A percentile compares a stretch with the other conserved stretches of the same genome.
Conservation (phyloP, 1,284 basidiomycete genomes). For the Ceratobasidium papillatum region DNA sequence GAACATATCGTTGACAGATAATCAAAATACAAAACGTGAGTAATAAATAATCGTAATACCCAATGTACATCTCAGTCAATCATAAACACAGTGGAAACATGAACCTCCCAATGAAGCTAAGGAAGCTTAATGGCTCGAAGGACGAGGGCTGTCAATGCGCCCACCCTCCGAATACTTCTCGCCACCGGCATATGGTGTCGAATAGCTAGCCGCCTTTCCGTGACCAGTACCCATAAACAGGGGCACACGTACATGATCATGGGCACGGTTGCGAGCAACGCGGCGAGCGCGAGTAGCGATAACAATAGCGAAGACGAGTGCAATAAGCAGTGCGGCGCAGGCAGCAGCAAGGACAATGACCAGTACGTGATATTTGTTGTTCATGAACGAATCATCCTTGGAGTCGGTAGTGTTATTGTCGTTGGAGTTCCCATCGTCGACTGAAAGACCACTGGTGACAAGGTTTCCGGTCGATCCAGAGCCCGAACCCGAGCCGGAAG, state of each 20-base stretch:
- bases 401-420: not conserved
- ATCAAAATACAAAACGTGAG: not conserved
- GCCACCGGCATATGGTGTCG: not conserved
- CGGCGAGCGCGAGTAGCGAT: conserved; percentile 30
- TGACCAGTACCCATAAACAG: conserved; percentile 22
- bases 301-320: conserved; percentile 29
- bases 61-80: not conserved
- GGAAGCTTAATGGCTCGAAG: conserved; percentile 5
- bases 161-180: conserved; percentile 34
- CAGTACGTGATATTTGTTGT: conserved; percentile 36
- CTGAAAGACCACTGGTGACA: not conserved
- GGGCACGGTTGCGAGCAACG: conserved; percentile 15
- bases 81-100: not conserved
- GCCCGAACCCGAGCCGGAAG: not conserved
- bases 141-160: conserved; percentile 34
- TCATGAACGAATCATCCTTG: conserved; percentile 13
- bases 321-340: conserved; percentile 20
- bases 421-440: not conserved
- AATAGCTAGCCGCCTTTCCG: conserved; percentile 3
- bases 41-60: conserved; percentile 16
- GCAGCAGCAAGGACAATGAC: conserved; percentile 29
- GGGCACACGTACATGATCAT: not conserved
- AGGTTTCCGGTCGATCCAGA: not conserved
- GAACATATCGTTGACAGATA: not conserved
- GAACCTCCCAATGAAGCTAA: not conserved